phyloP scores from a whole-genome alignment of 495 filamentous ascomycete species.

The Aspergillus taichungensis region DNA sequence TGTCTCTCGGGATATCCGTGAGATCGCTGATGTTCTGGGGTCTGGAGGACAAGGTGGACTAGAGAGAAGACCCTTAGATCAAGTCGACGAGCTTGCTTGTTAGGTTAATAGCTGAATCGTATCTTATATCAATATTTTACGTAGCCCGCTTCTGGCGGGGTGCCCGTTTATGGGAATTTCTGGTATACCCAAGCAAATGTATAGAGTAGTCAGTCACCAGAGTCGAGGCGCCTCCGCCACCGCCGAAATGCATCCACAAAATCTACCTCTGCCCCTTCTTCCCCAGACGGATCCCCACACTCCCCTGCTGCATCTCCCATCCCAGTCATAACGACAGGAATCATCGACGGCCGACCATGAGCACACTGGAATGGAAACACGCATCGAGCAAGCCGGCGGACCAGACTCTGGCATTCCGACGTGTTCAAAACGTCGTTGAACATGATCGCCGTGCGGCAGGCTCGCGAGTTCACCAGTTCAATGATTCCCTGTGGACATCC shows the following conservation, averaged over 20 bases:
- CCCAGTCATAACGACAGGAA: slow-evolving; percentile 51
- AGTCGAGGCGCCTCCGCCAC: slow-evolving; percentile 3
- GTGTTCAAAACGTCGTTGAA: slow-evolving; percentile 73
- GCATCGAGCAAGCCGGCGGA: slow-evolving; percentile 54
- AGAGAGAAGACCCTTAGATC: no score
- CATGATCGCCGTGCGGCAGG: slow-evolving; percentile 91
- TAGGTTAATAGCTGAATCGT: no score
- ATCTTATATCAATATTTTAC: no score
- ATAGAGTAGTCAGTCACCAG: not conserved
- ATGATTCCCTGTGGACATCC: slow-evolving; percentile 69
- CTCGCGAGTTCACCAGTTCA: slow-evolving; percentile 81
- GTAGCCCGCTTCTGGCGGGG: no score
- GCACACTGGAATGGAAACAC: slow-evolving; percentile 91
- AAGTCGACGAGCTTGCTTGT: no score
- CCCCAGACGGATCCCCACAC: not conserved
- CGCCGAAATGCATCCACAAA: slow-evolving; percentile 16
- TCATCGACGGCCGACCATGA: slow-evolving; percentile 72
- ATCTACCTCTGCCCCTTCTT: not conserved
- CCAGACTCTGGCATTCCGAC: slow-evolving; percentile 56
- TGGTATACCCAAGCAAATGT: no score
- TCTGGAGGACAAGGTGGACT: no score
- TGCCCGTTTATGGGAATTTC: no score
- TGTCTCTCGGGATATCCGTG: no score
- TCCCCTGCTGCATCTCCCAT: not conserved
- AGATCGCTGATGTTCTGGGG: no score